Percentiles rank a stretch among this genome's conserved stretches.
Conservation (phyloP, 306 rosid genomes). For the Prinsepia uniflora region DNA sequence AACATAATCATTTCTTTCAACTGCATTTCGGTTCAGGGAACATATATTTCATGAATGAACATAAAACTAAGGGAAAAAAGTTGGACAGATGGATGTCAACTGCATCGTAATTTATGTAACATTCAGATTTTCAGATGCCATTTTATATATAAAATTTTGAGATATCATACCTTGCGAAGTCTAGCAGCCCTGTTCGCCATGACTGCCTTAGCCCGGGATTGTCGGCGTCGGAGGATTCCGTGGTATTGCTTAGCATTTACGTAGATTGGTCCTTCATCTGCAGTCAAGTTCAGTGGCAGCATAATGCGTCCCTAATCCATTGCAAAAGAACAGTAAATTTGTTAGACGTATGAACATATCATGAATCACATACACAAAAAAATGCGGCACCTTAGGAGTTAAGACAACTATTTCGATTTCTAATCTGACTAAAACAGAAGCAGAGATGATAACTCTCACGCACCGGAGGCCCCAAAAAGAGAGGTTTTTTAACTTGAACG, state of each 20-base stretch:
- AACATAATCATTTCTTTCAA: background rate
- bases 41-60: background rate
- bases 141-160: background rate
- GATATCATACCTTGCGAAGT: conserved; percentile 59
- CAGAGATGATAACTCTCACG: background rate
- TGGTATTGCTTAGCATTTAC: conserved; percentile 96
- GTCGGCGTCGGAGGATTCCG: conserved; percentile 88
- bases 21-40: background rate
- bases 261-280: conserved; percentile 85
- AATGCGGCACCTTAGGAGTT: background rate
- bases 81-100: background rate
- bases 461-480: background rate
- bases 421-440: background rate
- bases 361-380: background rate
- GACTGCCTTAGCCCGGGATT: conserved; percentile 85
- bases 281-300: conserved; percentile 78
- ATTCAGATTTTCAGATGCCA: background rate
- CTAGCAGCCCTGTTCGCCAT: conserved; percentile 47
- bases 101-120: background rate
- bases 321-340: conserved; percentile 22
- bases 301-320: conserved; percentile 75
- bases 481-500: background rate
- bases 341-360: conserved; percentile 5
- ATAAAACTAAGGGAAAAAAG: background rate
- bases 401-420: background rate